These are phyloP conservation scores for Populus nigra DNA, from an alignment of 345 rosid species.

Conservation along the genomic window DNA sequence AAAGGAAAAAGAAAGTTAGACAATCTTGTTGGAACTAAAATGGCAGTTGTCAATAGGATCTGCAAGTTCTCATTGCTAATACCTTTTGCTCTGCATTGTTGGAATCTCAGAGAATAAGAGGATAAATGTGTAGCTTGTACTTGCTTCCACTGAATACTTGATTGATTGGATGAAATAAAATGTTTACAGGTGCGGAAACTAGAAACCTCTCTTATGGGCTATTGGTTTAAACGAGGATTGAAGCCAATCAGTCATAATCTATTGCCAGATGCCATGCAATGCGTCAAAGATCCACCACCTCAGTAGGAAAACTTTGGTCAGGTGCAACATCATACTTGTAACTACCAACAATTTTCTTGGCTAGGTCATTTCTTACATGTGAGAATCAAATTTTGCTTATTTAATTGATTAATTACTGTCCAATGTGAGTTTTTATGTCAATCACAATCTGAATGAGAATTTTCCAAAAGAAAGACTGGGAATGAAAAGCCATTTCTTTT, in stretches of 20 bases:
- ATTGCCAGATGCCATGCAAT: slow-evolving; percentile 52
- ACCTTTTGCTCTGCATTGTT: neutral
- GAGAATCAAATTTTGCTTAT: neutral
- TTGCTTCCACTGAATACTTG: neutral
- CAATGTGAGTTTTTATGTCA: neutral
- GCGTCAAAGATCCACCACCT: slow-evolving; percentile 54
- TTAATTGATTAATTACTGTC: neutral
- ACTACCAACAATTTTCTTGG: neutral
- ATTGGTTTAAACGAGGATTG: slow-evolving; percentile 65
- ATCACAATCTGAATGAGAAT: neutral
- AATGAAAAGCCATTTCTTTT: neutral
- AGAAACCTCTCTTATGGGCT: slow-evolving; percentile 52
- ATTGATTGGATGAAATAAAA: slow-evolving; percentile 3
- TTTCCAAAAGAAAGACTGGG: neutral
- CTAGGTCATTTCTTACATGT: neutral
- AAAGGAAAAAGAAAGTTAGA: neutral
- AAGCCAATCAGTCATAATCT: slow-evolving; percentile 61
- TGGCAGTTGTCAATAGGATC: neutral
- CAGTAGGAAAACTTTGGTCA: slow-evolving; percentile 29
- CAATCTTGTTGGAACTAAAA: neutral
- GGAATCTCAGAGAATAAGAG: neutral
- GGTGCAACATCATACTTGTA: slow-evolving; percentile 7
- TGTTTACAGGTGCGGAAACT: slow-evolving; percentile 79
- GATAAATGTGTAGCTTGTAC: neutral
- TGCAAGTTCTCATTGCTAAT: neutral